Evolutionary conservation across 225 moss, liverwort and hornwort genomes (phyloP).

Genomic region (Sphagnum tenellum): DNA sequence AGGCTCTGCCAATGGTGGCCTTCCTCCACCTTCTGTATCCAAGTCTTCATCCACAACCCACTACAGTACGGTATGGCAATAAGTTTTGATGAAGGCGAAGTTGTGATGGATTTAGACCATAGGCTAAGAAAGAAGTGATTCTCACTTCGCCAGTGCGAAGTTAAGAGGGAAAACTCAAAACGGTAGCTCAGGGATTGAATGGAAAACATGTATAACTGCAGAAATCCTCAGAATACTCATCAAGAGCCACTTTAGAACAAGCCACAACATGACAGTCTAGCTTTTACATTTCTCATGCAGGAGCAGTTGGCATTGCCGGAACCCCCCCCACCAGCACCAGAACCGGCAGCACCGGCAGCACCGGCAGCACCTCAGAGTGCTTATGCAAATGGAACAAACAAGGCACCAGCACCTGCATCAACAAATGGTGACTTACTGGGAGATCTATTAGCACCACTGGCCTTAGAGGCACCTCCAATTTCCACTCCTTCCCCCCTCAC

Average conservation of each 20-base stretch:
- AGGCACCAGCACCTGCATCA: constrained; percentile 30
- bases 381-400: constrained; percentile 53
- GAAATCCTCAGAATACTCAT: too few species aligned
- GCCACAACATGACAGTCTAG: too few species aligned
- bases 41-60: constrained; percentile 24
- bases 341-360: constrained; percentile 25
- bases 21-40: constrained; percentile 29
- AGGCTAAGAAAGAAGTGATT: too few species aligned
- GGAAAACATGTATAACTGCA: too few species aligned
- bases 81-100: neutral
- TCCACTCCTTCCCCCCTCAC: constrained; percentile 21
- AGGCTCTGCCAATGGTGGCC: constrained; percentile 47
- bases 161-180: too few species aligned
- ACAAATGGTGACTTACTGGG: constrained; percentile 65
- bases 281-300: constrained; percentile 11
- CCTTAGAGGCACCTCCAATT: constrained; percentile 70
- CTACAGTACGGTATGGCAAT: constrained; percentile 1
- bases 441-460: constrained; percentile 74
- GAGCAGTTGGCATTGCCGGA: constrained; percentile 57
- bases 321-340: constrained; percentile 29
- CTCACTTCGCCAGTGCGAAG: too few species aligned
- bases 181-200: too few species aligned
- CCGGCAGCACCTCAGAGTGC: constrained; percentile 19
- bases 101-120: neutral
- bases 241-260: too few species aligned